phyloP scores from a whole-genome alignment of 2,329 filamentous ascomycete species.

The Calycina herbarum region DNA sequence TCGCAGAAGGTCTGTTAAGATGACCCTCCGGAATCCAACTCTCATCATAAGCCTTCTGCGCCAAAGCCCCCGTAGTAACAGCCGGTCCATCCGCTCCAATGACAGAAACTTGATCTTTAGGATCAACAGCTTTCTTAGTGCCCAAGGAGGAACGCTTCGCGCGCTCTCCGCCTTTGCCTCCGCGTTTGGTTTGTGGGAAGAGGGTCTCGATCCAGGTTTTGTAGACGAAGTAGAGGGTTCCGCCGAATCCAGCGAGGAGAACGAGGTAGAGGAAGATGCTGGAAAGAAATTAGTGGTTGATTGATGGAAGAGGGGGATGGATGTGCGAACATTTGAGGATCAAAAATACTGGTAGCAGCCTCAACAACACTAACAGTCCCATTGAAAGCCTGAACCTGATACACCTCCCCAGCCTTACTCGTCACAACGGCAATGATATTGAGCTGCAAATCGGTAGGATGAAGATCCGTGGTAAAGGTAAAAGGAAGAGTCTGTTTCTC shows the following conservation, averaged over 20 bases:
- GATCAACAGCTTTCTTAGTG: conserved; percentile 65
- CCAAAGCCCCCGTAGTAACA: conserved; percentile 35
- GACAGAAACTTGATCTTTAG: conserved; percentile 57
- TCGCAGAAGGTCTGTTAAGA: conserved; percentile 78
- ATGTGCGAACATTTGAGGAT: conserved; percentile 83
- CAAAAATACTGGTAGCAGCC: conserved; percentile 85
- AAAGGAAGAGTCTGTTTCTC: conserved; percentile 76
- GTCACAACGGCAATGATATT: conserved; percentile 74
- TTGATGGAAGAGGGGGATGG: neutral
- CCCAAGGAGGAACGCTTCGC: conserved; percentile 60
- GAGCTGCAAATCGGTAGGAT: conserved; percentile 83
- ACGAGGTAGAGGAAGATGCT: conserved; percentile 98
- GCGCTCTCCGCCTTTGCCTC: conserved; percentile 41
- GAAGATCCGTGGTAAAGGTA: conserved; percentile 85
- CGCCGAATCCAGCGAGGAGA: conserved; percentile 74
- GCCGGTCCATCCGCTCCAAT: conserved; percentile 55
- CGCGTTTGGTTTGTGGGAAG: conserved; percentile 81
- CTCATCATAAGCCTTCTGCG: conserved; percentile 38
- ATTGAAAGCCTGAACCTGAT: conserved; percentile 78
- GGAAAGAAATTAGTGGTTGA: conserved; percentile 25
- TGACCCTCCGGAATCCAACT: conserved; percentile 56
- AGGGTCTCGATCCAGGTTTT: conserved; percentile 95
- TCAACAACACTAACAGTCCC: conserved; percentile 85
- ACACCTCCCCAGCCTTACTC: conserved; percentile 65
- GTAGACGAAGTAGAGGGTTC: conserved; percentile 93